Evolutionary conservation across 73 alveolate species (phyloP).

Genomic region (Durusdinium trenchii): DNA sequence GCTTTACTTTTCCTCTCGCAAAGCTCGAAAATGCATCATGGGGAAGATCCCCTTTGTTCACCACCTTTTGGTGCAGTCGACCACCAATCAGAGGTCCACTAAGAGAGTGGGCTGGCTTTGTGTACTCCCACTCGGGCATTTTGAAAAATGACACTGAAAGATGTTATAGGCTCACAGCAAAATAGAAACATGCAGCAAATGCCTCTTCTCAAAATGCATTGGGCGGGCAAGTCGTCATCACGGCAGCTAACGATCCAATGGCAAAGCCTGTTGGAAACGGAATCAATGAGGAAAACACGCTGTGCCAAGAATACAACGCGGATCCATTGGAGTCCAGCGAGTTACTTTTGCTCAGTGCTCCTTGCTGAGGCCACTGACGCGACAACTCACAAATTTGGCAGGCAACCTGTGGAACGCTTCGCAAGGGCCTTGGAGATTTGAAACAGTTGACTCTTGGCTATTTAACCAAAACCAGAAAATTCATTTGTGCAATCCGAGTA

Average conservation of each 20-base stretch:
- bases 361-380: slow-evolving; percentile 98
- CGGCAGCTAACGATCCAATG: slow-evolving; percentile 2
- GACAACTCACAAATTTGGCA: slow-evolving; percentile 99
- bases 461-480: not conserved
- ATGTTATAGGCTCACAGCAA: too few species aligned
- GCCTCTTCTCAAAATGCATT: too few species aligned
- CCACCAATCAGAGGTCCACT: too few species aligned
- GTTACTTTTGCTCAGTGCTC: slow-evolving; percentile 97
- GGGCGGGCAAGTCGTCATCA: too few species aligned
- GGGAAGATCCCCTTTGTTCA: too few species aligned
- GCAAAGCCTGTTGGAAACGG: not conserved
- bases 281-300: not conserved
- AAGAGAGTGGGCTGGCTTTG: too few species aligned
- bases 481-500: not conserved
- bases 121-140: too few species aligned
- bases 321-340: not conserved
- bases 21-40: too few species aligned
- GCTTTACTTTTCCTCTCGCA: too few species aligned
- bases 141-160: too few species aligned
- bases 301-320: not conserved
- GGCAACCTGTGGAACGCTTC: slow-evolving; percentile 99
- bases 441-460: not conserved
- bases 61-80: too few species aligned
- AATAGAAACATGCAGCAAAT: too few species aligned
- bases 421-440: slow-evolving; percentile 91